A percentile compares a stretch with the other conserved stretches of the same genome.
These are phyloP conservation scores for Rosa multiflora DNA, from an alignment of 306 rosid species.

Conservation along the genomic window DNA sequence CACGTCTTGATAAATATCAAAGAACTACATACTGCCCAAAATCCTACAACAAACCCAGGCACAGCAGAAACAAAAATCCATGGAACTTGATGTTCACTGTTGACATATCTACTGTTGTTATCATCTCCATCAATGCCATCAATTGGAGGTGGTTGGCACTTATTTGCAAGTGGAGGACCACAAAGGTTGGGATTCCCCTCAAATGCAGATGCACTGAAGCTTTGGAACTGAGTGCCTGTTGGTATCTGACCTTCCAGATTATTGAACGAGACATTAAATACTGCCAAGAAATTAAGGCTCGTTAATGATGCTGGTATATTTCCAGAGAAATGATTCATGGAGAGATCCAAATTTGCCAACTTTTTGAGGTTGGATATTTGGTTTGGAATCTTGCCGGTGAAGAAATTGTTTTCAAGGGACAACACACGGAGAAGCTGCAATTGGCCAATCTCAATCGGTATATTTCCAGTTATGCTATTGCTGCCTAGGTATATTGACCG, in stretches of 20 bases:
- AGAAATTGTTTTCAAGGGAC: background rate
- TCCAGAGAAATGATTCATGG: background rate
- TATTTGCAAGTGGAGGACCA: constrained; percentile 3
- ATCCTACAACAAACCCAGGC: constrained; percentile 1
- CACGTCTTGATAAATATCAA: background rate
- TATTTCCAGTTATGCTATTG: background rate
- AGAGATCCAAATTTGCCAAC: background rate
- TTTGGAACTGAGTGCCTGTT: background rate
- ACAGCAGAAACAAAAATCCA: background rate
- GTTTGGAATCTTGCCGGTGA: background rate
- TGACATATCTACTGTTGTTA: too few species aligned
- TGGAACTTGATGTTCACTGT: background rate
- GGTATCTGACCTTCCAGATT: background rate
- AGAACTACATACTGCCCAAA: constrained; percentile 1
- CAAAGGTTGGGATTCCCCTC: constrained; percentile 17
- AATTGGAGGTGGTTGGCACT: background rate
- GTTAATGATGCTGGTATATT: background rate
- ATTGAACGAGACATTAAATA: background rate
- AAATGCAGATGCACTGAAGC: background rate
- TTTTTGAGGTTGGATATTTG: background rate
- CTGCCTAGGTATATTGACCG: background rate
- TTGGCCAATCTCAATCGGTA: background rate
- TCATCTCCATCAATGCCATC: background rate
- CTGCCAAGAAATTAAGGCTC: background rate
- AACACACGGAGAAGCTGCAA: background rate